Evolutionary conservation across 1,284 basidiomycete genomes (phyloP).

Genomic region (Golubevia pallescens): DNA sequence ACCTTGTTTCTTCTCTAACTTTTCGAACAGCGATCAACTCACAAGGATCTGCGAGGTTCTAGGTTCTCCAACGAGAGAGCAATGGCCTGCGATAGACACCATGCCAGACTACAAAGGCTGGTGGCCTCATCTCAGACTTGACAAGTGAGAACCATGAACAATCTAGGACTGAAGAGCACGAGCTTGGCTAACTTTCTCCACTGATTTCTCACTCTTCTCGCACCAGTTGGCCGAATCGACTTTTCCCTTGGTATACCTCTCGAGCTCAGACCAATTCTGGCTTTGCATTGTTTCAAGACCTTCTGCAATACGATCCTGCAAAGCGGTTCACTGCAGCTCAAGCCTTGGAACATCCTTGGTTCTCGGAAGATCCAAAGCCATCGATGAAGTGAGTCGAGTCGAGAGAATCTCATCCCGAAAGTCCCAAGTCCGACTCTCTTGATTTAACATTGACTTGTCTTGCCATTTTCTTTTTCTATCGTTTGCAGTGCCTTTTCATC

Average conservation of each 20-base stretch:
- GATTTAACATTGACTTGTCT: too few relatives aligned
- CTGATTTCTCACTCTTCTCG: not conserved
- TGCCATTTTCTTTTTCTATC: not conserved
- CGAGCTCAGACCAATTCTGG: constrained; percentile 67
- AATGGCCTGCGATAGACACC: constrained; percentile 86
- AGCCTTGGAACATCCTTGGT: constrained; percentile 76
- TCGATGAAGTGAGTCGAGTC: constrained; percentile 65
- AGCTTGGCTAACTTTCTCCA: not conserved
- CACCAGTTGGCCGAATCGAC: constrained; percentile 72
- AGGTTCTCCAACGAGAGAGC: constrained; percentile 81
- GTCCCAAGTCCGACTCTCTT: too few relatives aligned
- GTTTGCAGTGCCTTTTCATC: constrained; percentile 30
- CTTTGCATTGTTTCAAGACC: constrained; percentile 41
- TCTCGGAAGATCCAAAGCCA: constrained; percentile 66
- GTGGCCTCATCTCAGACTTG: constrained; percentile 59
- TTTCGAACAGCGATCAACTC: constrained; percentile 82
- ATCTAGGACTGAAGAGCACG: too few relatives aligned
- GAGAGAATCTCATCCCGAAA: too few relatives aligned
- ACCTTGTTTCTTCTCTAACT: too few relatives aligned
- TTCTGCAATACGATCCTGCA: constrained; percentile 80
- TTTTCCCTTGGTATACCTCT: constrained; percentile 78
- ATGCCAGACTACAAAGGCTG: constrained; percentile 79
- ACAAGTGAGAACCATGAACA: constrained; percentile 9
- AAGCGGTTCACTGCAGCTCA: constrained; percentile 81
- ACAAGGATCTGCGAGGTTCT: constrained; percentile 92